These are phyloP conservation scores for Geotrichum reessii DNA, from an alignment of 1,139 yeast species.

Conservation along the genomic window DNA sequence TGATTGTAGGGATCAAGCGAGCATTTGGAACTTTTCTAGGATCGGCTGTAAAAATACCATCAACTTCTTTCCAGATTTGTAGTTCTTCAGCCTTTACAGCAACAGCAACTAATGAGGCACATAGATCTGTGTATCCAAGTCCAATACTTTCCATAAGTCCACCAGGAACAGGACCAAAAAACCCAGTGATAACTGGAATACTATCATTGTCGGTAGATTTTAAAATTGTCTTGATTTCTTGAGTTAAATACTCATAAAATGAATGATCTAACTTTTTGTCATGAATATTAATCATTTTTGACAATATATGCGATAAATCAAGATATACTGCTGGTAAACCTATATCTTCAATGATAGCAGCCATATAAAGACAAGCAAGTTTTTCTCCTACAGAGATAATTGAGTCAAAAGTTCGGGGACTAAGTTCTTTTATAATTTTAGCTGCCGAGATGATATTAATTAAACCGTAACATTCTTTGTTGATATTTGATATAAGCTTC, in stretches of 20 bases:
- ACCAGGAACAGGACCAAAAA: constrained; percentile 91
- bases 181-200: constrained; percentile 91
- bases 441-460: constrained; percentile 75
- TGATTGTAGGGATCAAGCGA: constrained; percentile 73
- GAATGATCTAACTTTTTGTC: constrained; percentile 44
- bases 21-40: constrained; percentile 94
- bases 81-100: constrained; percentile 88
- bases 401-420: constrained; percentile 79
- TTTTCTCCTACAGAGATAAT: constrained; percentile 94
- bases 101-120: constrained; percentile 95
- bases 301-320: constrained; percentile 53
- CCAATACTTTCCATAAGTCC: constrained; percentile 90
- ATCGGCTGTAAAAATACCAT: constrained; percentile 97
- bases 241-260: constrained; percentile 59
- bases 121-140: constrained; percentile 92
- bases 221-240: constrained; percentile 37
- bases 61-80: constrained; percentile 98
- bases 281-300: constrained; percentile 38
- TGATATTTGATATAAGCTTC: constrained; percentile 52
- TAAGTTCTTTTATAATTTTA: constrained; percentile 84
- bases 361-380: constrained; percentile 81
- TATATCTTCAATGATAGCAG: constrained; percentile 73
- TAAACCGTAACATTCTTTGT: constrained; percentile 60
- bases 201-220: constrained; percentile 38
- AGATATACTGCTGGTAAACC: constrained; percentile 73